A percentile compares a stretch with the other conserved stretches of the same genome.
phyloP scores from a whole-genome alignment of 2,329 filamentous ascomycete species.

The Exophiala alcalophila region DNA sequence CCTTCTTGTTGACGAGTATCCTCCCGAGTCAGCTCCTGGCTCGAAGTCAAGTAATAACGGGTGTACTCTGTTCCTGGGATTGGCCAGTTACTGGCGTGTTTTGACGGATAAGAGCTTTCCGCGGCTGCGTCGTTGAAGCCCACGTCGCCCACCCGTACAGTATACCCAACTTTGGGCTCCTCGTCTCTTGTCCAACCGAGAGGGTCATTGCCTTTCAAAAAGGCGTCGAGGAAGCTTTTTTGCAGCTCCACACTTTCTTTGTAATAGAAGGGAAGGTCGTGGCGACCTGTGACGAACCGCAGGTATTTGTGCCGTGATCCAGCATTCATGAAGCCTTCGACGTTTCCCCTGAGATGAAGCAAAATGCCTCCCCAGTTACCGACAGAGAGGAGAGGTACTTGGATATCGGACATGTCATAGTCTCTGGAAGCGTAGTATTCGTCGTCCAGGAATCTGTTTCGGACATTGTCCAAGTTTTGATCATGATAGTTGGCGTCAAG shows the following conservation, averaged over 20 bases:
- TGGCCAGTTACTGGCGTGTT: conserved; percentile 64
- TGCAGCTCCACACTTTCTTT: conserved; percentile 66
- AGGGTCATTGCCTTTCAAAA: conserved; percentile 64
- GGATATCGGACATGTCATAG: conserved; percentile 62
- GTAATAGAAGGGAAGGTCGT: conserved; percentile 72
- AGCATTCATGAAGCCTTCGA: conserved; percentile 61
- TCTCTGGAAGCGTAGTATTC: conserved; percentile 64
- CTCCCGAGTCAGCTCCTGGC: conserved; percentile 41
- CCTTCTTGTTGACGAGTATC: conserved; percentile 29
- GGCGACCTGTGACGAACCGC: conserved; percentile 65
- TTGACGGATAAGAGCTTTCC: conserved; percentile 55
- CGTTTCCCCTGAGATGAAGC: conserved; percentile 66
- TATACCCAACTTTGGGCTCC: conserved; percentile 56
- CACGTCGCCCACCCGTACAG: conserved; percentile 63
- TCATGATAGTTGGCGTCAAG: conserved; percentile 39
- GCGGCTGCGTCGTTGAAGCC: conserved; percentile 63
- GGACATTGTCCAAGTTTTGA: conserved; percentile 46
- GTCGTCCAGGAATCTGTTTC: conserved; percentile 59
- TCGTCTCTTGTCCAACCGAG: conserved; percentile 41
- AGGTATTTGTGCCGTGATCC: conserved; percentile 67
- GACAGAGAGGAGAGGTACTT: conserved; percentile 64
- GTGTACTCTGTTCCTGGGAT: conserved; percentile 64
- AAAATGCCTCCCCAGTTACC: conserved; percentile 71
- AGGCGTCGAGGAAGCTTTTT: conserved; percentile 65
- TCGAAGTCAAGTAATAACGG: conserved; percentile 57